Conservation (phyloP, 2,329 filamentous ascomycete species). For the Colletotrichum neosansevieriae region DNA sequence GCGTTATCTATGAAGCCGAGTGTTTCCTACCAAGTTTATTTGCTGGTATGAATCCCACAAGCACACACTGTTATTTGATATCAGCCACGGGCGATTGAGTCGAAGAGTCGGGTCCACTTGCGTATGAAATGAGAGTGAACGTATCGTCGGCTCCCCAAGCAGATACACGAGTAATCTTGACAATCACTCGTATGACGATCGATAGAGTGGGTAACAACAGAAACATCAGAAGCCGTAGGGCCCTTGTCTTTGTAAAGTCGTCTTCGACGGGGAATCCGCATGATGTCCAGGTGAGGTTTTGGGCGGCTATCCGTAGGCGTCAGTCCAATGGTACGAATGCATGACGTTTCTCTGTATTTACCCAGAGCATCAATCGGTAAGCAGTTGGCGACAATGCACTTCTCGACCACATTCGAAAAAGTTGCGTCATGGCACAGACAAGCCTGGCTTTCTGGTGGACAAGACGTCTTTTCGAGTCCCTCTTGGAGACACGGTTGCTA, state of each 20-base stretch:
- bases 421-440: conserved; percentile 1
- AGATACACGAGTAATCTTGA: not conserved
- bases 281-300: not conserved
- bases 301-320: not conserved
- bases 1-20: not conserved
- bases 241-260: not conserved
- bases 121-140: conserved; percentile 3
- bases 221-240: not conserved
- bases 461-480: not conserved
- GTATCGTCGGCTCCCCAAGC: conserved; percentile 16
- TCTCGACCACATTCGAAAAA: not conserved
- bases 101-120: not conserved
- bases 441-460: not conserved
- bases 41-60: not conserved
- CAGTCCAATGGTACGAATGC: too few species aligned
- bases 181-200: not conserved
- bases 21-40: not conserved
- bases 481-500: not conserved
- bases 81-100: not conserved
- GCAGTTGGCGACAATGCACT: not conserved
- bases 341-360: not conserved
- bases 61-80: not conserved
- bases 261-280: not conserved
- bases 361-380: not conserved
- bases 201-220: conserved; percentile 4